These are phyloP conservation scores for Brassica nigra DNA, from an alignment of 345 rosid genomes.

Conservation along the genomic window DNA sequence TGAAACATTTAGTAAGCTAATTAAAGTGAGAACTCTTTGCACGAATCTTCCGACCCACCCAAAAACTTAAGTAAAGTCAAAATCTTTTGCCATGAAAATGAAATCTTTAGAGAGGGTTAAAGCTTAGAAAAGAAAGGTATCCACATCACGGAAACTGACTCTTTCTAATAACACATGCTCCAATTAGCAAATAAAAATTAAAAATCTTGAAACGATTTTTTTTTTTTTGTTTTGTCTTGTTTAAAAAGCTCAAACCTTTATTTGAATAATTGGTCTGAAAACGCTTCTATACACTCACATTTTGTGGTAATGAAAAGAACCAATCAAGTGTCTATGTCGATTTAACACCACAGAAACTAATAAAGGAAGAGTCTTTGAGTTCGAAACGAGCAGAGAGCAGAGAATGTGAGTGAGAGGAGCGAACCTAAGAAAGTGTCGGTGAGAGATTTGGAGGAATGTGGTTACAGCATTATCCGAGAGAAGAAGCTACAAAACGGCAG, in stretches of 20 bases:
- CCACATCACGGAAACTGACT: conserved; percentile 31
- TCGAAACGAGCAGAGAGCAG: background rate
- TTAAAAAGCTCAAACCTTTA: conserved; percentile 36
- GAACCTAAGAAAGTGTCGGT: conserved; percentile 34
- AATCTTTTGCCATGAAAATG: conserved; percentile 19
- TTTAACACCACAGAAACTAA: background rate
- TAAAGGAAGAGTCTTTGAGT: conserved; percentile 19
- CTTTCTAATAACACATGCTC: conserved; percentile 30
- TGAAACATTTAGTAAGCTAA: conserved; percentile 30
- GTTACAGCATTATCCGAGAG: conserved; percentile 1
- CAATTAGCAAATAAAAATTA: background rate
- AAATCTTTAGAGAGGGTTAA: conserved; percentile 17
- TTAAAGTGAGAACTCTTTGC: conserved; percentile 18
- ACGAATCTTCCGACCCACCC: conserved; percentile 36
- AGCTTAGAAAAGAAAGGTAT: conserved; percentile 33
- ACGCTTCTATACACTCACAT: background rate
- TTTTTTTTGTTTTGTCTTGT: conserved; percentile 12
- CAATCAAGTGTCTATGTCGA: background rate
- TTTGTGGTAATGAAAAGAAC: background rate
- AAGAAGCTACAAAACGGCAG: conserved; percentile 38
- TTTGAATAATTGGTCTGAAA: background rate
- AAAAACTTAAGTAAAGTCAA: conserved; percentile 35
- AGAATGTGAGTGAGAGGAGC: background rate
- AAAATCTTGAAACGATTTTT: background rate
- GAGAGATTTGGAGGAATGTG: conserved; percentile 41